Evolutionary conservation across 495 filamentous ascomycete genomes (phyloP).

Genomic region (Bombardia bombarda): DNA sequence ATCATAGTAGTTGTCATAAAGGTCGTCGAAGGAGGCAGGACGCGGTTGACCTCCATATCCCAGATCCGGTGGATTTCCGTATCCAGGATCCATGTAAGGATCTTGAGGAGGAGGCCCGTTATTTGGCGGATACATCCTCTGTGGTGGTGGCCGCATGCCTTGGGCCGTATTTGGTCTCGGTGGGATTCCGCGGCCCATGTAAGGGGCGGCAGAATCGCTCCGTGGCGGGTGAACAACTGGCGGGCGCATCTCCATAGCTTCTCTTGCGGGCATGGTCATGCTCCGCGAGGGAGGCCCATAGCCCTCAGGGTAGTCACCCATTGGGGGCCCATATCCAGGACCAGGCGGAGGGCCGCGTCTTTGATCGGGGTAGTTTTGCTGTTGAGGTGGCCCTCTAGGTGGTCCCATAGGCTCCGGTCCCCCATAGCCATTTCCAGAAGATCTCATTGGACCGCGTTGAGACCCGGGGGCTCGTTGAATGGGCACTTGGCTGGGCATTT

Average conservation of each 20-base stretch:
- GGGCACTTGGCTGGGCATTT: slow-evolving; percentile 25
- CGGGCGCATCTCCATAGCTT: slow-evolving; percentile 28
- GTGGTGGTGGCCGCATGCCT: slow-evolving; percentile 37
- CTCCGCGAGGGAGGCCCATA: slow-evolving; percentile 38
- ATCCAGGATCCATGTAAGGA: slow-evolving; percentile 16
- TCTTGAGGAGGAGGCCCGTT: slow-evolving; percentile 30
- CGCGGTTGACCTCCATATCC: slow-evolving; percentile 20
- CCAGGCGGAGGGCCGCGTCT: slow-evolving; percentile 31
- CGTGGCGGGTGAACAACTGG: slow-evolving; percentile 22
- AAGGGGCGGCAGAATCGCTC: slow-evolving; percentile 31
- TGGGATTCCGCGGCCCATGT: slow-evolving; percentile 33
- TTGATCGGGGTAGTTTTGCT: slow-evolving; percentile 33
- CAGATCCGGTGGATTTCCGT: slow-evolving; percentile 10
- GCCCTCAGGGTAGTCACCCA: slow-evolving; percentile 23
- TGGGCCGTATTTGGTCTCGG: slow-evolving; percentile 39
- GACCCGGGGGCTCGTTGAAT: slow-evolving; percentile 14
- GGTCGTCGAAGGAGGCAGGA: slow-evolving; percentile 37
- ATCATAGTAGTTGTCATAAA: slow-evolving; percentile 51
- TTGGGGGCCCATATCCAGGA: slow-evolving; percentile 20
- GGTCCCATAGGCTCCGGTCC: slow-evolving; percentile 30
- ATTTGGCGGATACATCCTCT: slow-evolving; percentile 35
- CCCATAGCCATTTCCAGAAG: slow-evolving; percentile 22
- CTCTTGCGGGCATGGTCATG: slow-evolving; percentile 46
- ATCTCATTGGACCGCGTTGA: slow-evolving; percentile 26
- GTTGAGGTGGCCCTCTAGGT: slow-evolving; percentile 27